A percentile compares a stretch with the other conserved stretches of the same genome.
These are phyloP conservation scores for Scedosporium apiospermum DNA, from an alignment of 2,329 filamentous ascomycete genomes.

Conservation along the genomic window DNA sequence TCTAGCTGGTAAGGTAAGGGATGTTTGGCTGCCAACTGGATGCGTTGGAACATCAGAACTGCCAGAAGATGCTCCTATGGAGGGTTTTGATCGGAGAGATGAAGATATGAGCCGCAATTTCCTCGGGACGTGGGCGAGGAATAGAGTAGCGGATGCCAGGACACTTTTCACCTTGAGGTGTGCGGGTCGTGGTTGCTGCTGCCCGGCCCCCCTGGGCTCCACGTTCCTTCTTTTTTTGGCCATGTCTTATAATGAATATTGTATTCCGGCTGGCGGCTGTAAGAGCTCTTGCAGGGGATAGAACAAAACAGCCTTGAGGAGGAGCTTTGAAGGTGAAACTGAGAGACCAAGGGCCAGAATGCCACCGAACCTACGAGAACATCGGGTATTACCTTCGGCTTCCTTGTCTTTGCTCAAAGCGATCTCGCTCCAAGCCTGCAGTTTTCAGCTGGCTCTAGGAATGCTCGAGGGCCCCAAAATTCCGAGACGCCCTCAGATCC, in stretches of 20 bases:
- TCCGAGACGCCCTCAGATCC: too few species aligned
- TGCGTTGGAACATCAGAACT: neutral
- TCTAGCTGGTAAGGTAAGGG: neutral
- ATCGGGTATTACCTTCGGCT: too few species aligned
- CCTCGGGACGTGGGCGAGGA: neutral
- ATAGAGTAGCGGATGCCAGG: neutral
- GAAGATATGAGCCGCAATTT: constrained; percentile 1
- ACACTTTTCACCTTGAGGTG: neutral
- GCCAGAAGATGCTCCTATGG: neutral
- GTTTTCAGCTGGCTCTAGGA: too few species aligned
- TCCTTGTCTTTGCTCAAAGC: too few species aligned
- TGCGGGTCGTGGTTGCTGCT: neutral
- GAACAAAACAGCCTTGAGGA: too few species aligned
- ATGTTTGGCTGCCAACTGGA: neutral
- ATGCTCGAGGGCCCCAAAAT: too few species aligned
- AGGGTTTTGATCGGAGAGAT: neutral
- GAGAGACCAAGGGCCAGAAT: too few species aligned
- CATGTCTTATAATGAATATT: neutral
- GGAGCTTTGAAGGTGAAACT: too few species aligned
- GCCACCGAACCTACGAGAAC: too few species aligned
- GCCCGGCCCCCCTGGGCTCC: neutral
- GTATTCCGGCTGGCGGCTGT: too few species aligned
- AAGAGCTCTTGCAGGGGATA: too few species aligned
- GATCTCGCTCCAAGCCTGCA: too few species aligned
- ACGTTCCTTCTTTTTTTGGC: constrained; percentile 1